Conservation (phyloP, 768 basidiomycete species). For the Phlebiopsis gigantea region DNA sequence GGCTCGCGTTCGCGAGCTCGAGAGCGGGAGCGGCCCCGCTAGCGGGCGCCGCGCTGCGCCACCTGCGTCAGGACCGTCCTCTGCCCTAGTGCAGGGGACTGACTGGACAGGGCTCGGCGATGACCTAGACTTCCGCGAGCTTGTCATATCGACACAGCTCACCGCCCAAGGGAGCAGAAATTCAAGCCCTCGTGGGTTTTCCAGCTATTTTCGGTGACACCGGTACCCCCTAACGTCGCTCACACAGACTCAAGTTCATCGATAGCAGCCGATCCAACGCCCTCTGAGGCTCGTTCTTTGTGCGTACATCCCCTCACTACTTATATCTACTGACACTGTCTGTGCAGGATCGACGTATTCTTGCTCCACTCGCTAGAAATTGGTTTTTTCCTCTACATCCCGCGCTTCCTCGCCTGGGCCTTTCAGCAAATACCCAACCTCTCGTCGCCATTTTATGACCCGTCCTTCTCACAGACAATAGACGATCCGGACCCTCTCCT, state of each 20-base stretch:
- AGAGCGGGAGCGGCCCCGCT: slow-evolving; percentile 10
- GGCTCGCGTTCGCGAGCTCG: slow-evolving; percentile 39
- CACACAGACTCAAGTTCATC: neutral
- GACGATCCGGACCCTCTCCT: slow-evolving; percentile 33
- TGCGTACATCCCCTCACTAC: neutral
- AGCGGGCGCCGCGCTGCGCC: no score
- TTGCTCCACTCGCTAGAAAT: slow-evolving; percentile 50
- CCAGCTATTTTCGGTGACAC: neutral
- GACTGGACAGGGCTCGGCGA: neutral
- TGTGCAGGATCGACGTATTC: slow-evolving; percentile 30
- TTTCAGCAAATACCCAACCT: slow-evolving; percentile 8
- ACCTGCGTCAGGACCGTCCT: slow-evolving; percentile 11
- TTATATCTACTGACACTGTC: neutral
- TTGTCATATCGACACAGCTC: neutral
- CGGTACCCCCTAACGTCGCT: no score
- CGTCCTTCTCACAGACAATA: neutral
- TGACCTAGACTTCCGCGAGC: neutral
- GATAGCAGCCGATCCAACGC: neutral
- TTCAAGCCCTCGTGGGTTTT: neutral
- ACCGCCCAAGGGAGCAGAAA: neutral
- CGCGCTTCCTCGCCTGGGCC: slow-evolving; percentile 33
- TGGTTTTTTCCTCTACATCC: slow-evolving; percentile 56
- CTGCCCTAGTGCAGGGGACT: neutral
- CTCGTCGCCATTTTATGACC: neutral
- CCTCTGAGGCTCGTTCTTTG: neutral